Base-by-base conservation (phyloP, 1,284 basidiomycete genomes). In the Waitea zeae region DNA sequence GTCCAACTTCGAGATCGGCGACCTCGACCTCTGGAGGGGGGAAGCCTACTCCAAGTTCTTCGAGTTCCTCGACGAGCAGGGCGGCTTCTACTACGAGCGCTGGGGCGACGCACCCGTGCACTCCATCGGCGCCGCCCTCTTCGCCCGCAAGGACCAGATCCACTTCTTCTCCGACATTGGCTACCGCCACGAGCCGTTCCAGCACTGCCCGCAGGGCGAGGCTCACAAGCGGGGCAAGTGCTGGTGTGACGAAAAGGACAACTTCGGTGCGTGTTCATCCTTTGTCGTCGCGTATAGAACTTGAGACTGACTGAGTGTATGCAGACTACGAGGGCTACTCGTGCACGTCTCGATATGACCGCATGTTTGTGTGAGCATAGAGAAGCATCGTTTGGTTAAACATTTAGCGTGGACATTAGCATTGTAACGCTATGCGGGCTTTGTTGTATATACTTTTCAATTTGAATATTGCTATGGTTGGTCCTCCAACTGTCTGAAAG, bases 31-130 rank as follows among this genome's bases (percentile, higher is more conserved):
- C 46, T 70, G 65, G 62, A 53, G 68, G 4, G 54, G 64, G 4
- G 60, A 75, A 22, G 64, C 74, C 3, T 84, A 84, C 57, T 57
- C 48, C 39, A 64, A 70, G 43, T 83, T 68, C 61, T 83, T 84
- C 49, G 64, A 76, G 15, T 58, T 63, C 48, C 61, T 83, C 17
- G 80, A 86, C 44, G 45, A 58, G 31, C 58, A 61, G 17, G 80
- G 80, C 20, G 79, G 79, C 2, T 78, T 79, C 51, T 76, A 74
- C 52, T 78, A 80, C 45, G 75, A 79, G 57, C 61, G 70, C 14
- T 74, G 72, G 73, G 78, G 77, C 28, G 78, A 82, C 46, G 80
- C 83, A 1, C 83, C 80, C 0, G 73, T 86, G 1, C 81, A 86
- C 49, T 73, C 70, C 31, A 79, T 86, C 36, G 80, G 67, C 9